Conservation (phyloP, 257 asterid genomes). For the Fraxinus excelsior region DNA sequence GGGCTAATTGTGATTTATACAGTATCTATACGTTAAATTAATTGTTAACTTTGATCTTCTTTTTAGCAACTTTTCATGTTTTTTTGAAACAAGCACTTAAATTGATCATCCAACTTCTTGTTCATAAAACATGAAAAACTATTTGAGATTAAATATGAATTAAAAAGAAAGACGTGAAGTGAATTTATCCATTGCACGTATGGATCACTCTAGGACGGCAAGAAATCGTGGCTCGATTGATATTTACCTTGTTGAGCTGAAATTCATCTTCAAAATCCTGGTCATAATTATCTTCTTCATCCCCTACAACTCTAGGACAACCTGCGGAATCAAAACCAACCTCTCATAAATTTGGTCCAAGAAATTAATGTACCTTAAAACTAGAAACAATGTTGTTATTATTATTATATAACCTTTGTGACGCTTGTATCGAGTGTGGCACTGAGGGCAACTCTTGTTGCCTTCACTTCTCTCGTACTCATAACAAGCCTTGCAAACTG, state of each 20-base stretch:
- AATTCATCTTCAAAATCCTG: constrained; percentile 72
- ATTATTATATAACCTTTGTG: constrained; percentile 53
- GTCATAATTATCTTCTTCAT: constrained; percentile 51
- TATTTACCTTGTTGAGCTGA: constrained; percentile 40
- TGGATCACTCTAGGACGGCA: too few species aligned
- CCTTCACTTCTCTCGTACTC: constrained; percentile 80
- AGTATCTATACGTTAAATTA: too few species aligned
- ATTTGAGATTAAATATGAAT: too few species aligned
- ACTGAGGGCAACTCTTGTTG: constrained; percentile 68
- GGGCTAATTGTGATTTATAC: too few species aligned
- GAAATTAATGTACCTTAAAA: neutral
- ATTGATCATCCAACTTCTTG: too few species aligned
- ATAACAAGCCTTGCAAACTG: constrained; percentile 75
- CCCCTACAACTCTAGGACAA: constrained; percentile 65
- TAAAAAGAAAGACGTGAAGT: too few species aligned
- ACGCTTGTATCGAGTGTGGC: constrained; percentile 68
- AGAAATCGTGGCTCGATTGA: neutral
- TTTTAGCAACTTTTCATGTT: too few species aligned
- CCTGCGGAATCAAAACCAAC: constrained; percentile 33
- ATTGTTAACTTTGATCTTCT: too few species aligned
- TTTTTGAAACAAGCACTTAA: too few species aligned
- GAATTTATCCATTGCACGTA: too few species aligned
- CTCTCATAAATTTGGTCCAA: neutral
- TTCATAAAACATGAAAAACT: too few species aligned
- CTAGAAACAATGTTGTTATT: neutral